phyloP scores from a whole-genome alignment of 2,329 filamentous ascomycete genomes.

The Colletotrichum sansevieriae region DNA sequence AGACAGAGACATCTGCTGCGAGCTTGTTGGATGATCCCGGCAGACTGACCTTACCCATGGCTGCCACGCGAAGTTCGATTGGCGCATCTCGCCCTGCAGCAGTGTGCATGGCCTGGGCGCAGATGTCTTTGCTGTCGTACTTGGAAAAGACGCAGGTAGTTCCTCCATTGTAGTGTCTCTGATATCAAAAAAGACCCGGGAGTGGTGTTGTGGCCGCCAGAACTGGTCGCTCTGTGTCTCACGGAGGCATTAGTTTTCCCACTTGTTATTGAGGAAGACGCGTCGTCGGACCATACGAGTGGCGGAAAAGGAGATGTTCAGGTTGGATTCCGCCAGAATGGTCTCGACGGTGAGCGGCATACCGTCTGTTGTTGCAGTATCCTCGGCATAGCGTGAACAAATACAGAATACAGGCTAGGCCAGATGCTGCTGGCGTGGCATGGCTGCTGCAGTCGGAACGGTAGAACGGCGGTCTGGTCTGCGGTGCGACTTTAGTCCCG shows the following conservation, averaged over 20 bases:
- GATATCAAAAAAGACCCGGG: slow-evolving; percentile 28
- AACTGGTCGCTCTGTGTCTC: slow-evolving; percentile 19
- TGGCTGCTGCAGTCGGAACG: slow-evolving; percentile 26
- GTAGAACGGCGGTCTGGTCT: slow-evolving; percentile 38
- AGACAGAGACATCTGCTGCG: slow-evolving; percentile 13
- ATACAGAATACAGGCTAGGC: neutral
- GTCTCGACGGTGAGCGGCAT: slow-evolving; percentile 28
- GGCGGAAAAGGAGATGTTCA: slow-evolving; percentile 8
- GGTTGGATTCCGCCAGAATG: slow-evolving; percentile 25
- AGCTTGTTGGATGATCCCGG: slow-evolving; percentile 29
- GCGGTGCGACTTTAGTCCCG: slow-evolving; percentile 29
- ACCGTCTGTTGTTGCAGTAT: neutral
- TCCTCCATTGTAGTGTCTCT: slow-evolving; percentile 12
- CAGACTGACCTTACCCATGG: slow-evolving; percentile 35
- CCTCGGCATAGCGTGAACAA: neutral
- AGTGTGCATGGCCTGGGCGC: slow-evolving; percentile 33
- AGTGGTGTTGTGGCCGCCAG: slow-evolving; percentile 21
- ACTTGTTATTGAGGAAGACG: neutral
- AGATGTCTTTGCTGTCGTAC: slow-evolving; percentile 41
- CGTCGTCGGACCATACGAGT: slow-evolving; percentile 10
- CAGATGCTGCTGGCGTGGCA: slow-evolving; percentile 23
- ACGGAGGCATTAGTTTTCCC: neutral
- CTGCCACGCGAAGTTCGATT: slow-evolving; percentile 36
- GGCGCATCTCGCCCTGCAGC: slow-evolving; percentile 39
- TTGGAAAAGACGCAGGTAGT: slow-evolving; percentile 25